Conservation (phyloP, 2,329 filamentous ascomycete species). For the Neurospora sp. region DNA sequence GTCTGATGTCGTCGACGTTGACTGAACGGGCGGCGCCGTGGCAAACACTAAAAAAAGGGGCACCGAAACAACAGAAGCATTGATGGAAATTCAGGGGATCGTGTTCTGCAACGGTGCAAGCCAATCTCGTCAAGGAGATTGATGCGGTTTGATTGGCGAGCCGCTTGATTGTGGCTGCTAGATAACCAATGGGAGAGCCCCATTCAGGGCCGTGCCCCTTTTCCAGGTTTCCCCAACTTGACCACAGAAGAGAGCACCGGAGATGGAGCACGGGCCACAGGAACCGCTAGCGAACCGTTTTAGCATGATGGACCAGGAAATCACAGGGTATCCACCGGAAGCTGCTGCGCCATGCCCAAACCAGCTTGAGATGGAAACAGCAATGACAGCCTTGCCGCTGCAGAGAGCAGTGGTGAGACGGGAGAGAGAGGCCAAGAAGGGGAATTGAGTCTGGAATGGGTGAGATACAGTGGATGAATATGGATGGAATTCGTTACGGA, state of each 20-base stretch:
- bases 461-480: background rate
- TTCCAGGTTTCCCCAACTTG: background rate
- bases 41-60: background rate
- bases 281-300: background rate
- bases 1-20: background rate
- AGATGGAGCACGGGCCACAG: background rate
- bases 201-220: background rate
- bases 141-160: constrained; percentile 9
- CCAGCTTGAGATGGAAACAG: background rate
- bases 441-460: background rate
- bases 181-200: background rate
- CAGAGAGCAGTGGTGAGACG: background rate
- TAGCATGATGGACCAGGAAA: background rate
- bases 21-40: background rate
- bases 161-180: background rate
- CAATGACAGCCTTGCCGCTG: background rate
- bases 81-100: background rate
- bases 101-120: background rate
- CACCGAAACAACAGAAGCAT: background rate
- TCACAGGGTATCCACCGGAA: background rate
- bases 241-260: constrained; percentile 5
- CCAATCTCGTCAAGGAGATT: constrained; percentile 18
- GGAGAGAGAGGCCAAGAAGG: background rate
- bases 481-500: background rate
- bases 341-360: background rate